phyloP scores from a whole-genome alignment of 2,329 filamentous ascomycete species.

The Ophiostoma australiae region DNA sequence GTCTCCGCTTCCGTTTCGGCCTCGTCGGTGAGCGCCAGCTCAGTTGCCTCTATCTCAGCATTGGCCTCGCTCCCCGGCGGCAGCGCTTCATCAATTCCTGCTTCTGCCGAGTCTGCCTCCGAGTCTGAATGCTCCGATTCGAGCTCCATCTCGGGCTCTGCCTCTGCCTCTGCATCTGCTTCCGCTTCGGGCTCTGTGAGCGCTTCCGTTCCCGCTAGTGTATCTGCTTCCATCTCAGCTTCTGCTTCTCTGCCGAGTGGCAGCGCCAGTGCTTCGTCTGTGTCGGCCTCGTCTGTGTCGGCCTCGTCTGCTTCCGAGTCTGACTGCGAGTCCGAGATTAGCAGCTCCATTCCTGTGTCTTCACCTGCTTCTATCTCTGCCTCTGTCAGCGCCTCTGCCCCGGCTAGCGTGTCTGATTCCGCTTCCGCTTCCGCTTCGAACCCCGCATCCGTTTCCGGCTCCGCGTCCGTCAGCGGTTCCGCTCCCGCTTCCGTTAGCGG shows the following conservation, averaged over 20 bases:
- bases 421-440: background rate
- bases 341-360: background rate
- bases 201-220: background rate
- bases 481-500: background rate
- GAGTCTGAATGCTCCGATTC: conserved; percentile 5
- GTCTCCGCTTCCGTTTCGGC: background rate
- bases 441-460: background rate
- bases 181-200: background rate
- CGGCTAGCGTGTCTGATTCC: background rate
- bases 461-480: background rate
- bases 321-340: background rate
- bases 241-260: background rate
- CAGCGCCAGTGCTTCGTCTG: background rate
- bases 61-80: conserved; percentile 2
- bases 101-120: background rate
- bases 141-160: background rate
- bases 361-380: background rate
- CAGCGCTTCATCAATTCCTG: background rate
- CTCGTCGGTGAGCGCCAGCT: background rate
- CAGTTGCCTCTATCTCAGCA: background rate
- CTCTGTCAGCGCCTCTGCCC: background rate
- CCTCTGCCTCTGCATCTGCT: no score
- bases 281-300: background rate
- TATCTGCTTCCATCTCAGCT: background rate
- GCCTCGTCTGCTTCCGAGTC: background rate